Base-by-base conservation (phyloP, 352 stramenopile genomes). In the Globisporangium parvum region DNA sequence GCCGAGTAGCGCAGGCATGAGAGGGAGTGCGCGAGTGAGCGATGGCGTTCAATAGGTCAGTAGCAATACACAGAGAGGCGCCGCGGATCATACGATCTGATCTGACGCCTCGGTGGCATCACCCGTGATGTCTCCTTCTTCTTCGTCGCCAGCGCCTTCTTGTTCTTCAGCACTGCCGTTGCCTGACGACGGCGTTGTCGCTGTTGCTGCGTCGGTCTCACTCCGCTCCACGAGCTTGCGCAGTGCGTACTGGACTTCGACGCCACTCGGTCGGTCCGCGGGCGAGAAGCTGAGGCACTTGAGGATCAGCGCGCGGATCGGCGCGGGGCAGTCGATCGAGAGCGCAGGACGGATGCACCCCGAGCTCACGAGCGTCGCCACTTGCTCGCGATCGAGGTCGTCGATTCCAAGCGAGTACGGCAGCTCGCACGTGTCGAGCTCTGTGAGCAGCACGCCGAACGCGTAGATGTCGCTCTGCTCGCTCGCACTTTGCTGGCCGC, bases 351-450 rank as follows among this genome's bases (percentile, higher is more conserved):
- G 72, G 35, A 85, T 74, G 50, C 63, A 71, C 2, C 71, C 73
- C 1, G 70, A 75, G 44, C 70, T 73, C 37, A 83, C 65, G 18
- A 85, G 67, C 52, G 79, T 50, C 8, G 75, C 73, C 12, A 85
- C 73, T 52, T 80, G 67, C 26, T 75, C 65, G 20, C 66, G 67
- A 1, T 57, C 69, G 8, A 53, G 17, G 44, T 75, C 68, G 24
- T 77, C 73, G 55, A 80, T 62, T 6, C 70, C 75, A 6, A 57
- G 62, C 17, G 59, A 53, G 33, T 78, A 85, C 10, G 76, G 76
- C 8, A 70, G 54, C 49, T 80, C 57, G 18, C 73, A 78, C n/a
- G 76, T 85, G 41, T 87, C 76, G 8, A 87, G 59, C 45, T 86
- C 75, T 0, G 73, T 84, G n/a, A 86, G 49, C 35, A 86, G 26